Evolutionary conservation across 2,329 filamentous ascomycete species (phyloP).

Genomic region (Dothistroma septosporum): DNA sequence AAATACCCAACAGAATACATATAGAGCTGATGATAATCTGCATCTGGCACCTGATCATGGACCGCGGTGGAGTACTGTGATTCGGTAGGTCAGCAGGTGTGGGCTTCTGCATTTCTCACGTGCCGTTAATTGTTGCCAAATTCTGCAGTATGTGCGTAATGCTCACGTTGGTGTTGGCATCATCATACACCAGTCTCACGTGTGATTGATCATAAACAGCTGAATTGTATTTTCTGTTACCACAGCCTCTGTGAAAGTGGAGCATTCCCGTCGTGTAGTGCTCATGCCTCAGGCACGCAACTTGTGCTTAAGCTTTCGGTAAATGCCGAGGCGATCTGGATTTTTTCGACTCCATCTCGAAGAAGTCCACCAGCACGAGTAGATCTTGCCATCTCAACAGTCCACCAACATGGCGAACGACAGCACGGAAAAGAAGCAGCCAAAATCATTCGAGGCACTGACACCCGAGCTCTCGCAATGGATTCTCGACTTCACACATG

Average conservation of each 20-base stretch:
- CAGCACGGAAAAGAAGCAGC: conserved; percentile 31
- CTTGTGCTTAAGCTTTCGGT: neutral
- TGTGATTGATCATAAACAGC: neutral
- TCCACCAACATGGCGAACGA: conserved; percentile 22
- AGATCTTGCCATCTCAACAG: neutral
- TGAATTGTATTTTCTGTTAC: neutral
- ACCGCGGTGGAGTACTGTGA: neutral
- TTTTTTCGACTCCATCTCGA: neutral
- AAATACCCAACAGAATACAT: neutral
- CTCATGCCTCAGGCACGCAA: neutral
- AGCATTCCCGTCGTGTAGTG: neutral
- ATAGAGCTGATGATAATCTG: neutral
- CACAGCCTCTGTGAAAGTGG: neutral
- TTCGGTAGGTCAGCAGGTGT: neutral
- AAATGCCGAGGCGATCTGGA: neutral
- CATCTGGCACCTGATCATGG: neutral
- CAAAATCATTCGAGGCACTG: conserved; percentile 63
- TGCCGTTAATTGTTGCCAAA: neutral
- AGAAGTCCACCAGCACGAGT: neutral
- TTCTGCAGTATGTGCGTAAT: neutral
- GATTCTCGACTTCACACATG: conserved; percentile 76
- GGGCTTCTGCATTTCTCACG: neutral
- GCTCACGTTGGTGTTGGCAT: neutral
- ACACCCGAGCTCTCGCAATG: conserved; percentile 72
- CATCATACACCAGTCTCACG: neutral